These are phyloP conservation scores for Leishmania martiniquensis DNA, from an alignment of 208 protist genomes.

Conservation along the genomic window DNA sequence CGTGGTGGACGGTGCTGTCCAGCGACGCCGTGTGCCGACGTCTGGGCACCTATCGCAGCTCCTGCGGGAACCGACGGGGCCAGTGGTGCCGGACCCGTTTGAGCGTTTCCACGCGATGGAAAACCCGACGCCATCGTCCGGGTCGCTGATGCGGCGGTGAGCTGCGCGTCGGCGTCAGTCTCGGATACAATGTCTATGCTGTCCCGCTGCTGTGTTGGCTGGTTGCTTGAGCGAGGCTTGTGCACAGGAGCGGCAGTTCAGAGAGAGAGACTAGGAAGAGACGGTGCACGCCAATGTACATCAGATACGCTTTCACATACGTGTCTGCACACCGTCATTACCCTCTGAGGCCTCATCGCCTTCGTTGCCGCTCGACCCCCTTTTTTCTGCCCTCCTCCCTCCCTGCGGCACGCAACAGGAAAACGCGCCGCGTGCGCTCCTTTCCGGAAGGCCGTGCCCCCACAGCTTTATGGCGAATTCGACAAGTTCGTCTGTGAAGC, in stretches of 20 bases:
- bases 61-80: conserved; percentile 56
- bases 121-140: conserved; percentile 76
- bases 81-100: conserved; percentile 77
- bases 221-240: not conserved
- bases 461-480: too few species aligned
- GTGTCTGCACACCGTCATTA: not conserved
- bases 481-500: too few species aligned
- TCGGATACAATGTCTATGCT: not conserved
- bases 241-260: not conserved
- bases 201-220: not conserved
- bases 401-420: too few species aligned
- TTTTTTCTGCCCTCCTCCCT: too few species aligned
- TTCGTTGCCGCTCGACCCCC: too few species aligned
- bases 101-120: conserved; percentile 85
- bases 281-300: not conserved
- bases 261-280: not conserved
- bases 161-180: not conserved
- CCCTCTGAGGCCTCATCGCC: not conserved
- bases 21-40: conserved; percentile 19
- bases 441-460: too few species aligned
- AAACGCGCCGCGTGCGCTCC: too few species aligned
- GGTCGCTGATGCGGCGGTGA: conserved; percentile 42
- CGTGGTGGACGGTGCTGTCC: conserved; percentile 52
- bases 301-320: not conserved
- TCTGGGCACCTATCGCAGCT: conserved; percentile 54